Conservation (phyloP, 2,329 filamentous ascomycete genomes). For the Metarhizium robertsii region DNA sequence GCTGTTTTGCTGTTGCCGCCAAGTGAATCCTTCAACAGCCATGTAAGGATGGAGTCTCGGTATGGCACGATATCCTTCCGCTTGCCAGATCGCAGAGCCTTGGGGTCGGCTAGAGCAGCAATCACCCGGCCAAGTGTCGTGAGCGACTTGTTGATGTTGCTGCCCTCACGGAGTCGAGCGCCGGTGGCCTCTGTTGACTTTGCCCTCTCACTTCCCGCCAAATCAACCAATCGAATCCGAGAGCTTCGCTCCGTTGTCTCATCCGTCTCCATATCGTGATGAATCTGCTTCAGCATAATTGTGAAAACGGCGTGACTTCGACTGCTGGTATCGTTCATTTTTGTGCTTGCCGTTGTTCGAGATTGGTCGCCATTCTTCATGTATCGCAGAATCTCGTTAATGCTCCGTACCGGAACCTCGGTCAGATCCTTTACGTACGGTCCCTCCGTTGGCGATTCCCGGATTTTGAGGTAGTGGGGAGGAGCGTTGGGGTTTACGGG, state of each 20-base stretch:
- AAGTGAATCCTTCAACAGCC: constrained; percentile 91
- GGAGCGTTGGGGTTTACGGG: constrained; percentile 60
- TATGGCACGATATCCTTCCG: constrained; percentile 69
- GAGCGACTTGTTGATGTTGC: constrained; percentile 98
- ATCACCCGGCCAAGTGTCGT: constrained; percentile 94
- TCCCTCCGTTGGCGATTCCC: constrained; percentile 88
- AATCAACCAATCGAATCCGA: constrained; percentile 86
- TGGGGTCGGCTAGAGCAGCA: constrained; percentile 71
- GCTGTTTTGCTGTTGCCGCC: constrained; percentile 97
- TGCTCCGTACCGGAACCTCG: constrained; percentile 81
- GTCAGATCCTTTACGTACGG: constrained; percentile 96
- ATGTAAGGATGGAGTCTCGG: constrained; percentile 72
- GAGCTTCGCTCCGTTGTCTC: constrained; percentile 93
- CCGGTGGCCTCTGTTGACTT: constrained; percentile 95
- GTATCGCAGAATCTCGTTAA: constrained; percentile 76
- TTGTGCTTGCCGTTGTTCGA: constrained; percentile 84
- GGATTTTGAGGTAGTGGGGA: constrained; percentile 91
- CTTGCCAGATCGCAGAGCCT: constrained; percentile 48
- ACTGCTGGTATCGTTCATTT: constrained; percentile 98
- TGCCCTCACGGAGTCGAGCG: constrained; percentile 80
- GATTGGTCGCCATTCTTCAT: constrained; percentile 87
- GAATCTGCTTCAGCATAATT: constrained; percentile 95
- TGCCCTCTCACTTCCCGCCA: constrained; percentile 89
- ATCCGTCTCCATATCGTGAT: constrained; percentile 94
- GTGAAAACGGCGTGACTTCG: constrained; percentile 97